A percentile compares a stretch with the other conserved stretches of the same genome.
phyloP scores from a whole-genome alignment of 176 grass and related monocot genomes.

The Carex pumila region DNA sequence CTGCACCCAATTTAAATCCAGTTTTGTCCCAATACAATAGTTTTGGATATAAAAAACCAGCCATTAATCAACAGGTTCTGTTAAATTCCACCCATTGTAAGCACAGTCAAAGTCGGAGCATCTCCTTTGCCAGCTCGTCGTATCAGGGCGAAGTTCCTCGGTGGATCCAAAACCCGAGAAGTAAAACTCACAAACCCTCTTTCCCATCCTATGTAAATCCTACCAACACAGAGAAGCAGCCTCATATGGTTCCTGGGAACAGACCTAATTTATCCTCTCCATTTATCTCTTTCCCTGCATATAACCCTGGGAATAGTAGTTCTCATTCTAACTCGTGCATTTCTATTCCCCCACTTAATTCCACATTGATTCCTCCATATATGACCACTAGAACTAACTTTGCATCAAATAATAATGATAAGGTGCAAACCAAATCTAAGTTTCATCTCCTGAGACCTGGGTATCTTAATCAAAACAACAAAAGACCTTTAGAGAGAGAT shows the following conservation, averaged over 20 bases:
- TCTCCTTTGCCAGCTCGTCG: constrained; percentile 15
- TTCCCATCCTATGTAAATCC: constrained; percentile 16
- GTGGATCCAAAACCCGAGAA: constrained; percentile 23
- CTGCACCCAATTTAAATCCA: not conserved
- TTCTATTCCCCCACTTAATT: not conserved
- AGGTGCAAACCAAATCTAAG: not conserved
- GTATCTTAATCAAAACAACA: constrained; percentile 18
- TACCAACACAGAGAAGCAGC: not conserved
- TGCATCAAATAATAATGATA: not conserved
- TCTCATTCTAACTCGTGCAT: not conserved
- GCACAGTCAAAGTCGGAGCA: constrained; percentile 12
- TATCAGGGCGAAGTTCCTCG: not conserved
- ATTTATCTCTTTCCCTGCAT: not conserved
- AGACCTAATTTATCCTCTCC: constrained; percentile 4
- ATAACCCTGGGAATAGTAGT: not conserved
- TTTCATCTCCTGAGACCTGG: constrained; percentile 1
- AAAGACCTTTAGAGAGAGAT: constrained; percentile 20
- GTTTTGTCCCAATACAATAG: not conserved
- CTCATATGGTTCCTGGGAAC: not conserved
- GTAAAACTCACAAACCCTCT: constrained; percentile 20
- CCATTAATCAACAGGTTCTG: not conserved
- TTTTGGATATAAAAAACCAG: not conserved
- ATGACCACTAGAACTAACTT: not conserved
- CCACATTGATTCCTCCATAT: not conserved
- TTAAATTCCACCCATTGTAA: constrained; percentile 12